Conservation (phyloP, 2,329 filamentous ascomycete species). For the Microcera coccophila region DNA sequence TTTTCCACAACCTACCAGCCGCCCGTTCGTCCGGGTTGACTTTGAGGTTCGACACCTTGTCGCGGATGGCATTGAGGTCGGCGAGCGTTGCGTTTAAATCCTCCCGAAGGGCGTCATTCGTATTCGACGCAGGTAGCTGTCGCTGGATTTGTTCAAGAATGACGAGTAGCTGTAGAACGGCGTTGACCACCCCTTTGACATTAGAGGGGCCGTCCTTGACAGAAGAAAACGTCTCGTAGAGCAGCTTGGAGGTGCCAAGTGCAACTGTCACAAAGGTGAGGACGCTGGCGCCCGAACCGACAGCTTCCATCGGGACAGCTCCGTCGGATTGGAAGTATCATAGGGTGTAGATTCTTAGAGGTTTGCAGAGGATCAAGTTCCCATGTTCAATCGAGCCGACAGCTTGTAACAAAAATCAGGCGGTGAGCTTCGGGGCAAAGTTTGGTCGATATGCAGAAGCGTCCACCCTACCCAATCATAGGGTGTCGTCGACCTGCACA, state of each 20-base stretch:
- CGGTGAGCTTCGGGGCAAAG: too few relatives aligned
- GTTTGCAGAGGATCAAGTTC: too few relatives aligned
- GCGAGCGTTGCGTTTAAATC: slow-evolving; percentile 4
- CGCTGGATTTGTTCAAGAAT: slow-evolving; percentile 7
- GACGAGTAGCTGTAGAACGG: slow-evolving; percentile 3
- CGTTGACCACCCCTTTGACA: slow-evolving; percentile 3
- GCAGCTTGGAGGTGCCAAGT: slow-evolving; percentile 7
- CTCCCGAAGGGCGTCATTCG: neutral
- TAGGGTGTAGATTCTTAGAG: too few relatives aligned
- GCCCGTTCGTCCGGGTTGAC: neutral
- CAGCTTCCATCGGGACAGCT: slow-evolving; percentile 14
- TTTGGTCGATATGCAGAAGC: too few relatives aligned
- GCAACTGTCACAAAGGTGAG: slow-evolving; percentile 11
- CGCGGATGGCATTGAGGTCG: slow-evolving; percentile 1
- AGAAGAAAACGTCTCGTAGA: slow-evolving; percentile 7
- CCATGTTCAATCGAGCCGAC: too few relatives aligned
- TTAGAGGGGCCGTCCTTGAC: slow-evolving; percentile 12
- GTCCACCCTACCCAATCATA: too few relatives aligned
- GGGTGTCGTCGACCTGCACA: too few relatives aligned
- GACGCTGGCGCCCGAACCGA: slow-evolving; percentile 13
- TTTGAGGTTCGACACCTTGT: neutral
- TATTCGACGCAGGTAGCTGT: neutral
- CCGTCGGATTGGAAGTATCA: too few relatives aligned
- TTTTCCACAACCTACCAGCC: neutral
- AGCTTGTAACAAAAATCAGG: too few relatives aligned